Evolutionary conservation across 441 rosid genomes (phyloP).

Genomic region (Populus trichocarpa): DNA sequence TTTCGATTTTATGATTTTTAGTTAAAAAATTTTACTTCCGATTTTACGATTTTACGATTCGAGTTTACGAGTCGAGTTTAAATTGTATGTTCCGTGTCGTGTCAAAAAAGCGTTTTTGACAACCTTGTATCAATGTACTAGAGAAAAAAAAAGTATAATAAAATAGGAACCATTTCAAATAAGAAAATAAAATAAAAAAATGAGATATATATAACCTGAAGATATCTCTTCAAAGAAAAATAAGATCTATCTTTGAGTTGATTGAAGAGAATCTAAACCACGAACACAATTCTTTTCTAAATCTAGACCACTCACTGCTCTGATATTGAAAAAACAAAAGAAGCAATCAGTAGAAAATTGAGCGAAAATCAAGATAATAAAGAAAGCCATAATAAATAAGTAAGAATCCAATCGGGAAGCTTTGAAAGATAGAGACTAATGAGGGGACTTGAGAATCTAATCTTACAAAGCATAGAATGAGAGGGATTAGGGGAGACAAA

Average conservation of each 20-base stretch:
- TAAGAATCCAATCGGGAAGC: neutral
- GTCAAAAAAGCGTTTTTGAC: no score
- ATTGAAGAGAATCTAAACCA: conserved; percentile 74
- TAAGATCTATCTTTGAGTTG: conserved; percentile 72
- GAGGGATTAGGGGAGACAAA: neutral
- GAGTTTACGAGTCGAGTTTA: no score
- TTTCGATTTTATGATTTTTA: no score
- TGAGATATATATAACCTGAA: conserved; percentile 30
- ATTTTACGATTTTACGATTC: no score
- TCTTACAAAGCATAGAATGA: conserved; percentile 3
- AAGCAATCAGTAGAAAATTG: conserved; percentile 14
- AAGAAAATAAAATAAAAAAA: neutral
- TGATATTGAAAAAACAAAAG: conserved; percentile 42
- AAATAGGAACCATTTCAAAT: neutral
- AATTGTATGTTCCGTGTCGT: no score
- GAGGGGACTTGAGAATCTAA: neutral
- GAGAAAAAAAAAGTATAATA: neutral
- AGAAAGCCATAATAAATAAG: neutral
- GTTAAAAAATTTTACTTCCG: no score
- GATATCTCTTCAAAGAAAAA: conserved; percentile 59
- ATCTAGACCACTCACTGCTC: conserved; percentile 75
- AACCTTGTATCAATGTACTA: neutral
- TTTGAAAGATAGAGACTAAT: neutral
- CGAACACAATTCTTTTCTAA: conserved; percentile 69
- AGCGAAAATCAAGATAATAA: neutral